Evolutionary conservation across 352 stramenopile species (phyloP), one percentile per base, ranked within the genome.

Genomic region (Plasmopara viticola): DNA sequence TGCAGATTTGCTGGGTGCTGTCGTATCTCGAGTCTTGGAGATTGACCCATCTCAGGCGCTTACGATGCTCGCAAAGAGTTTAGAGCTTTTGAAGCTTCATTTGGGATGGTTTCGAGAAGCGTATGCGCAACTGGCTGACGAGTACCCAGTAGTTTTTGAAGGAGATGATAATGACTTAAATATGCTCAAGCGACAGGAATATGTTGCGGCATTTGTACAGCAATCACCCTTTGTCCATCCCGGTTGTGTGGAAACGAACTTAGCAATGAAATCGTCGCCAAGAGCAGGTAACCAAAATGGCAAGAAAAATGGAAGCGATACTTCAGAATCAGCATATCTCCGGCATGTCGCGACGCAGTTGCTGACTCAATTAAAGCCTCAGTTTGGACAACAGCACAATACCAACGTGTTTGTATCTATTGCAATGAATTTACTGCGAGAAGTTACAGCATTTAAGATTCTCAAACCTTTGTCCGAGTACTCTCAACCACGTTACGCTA

Each of bases 21-120:
- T 86, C 28, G 58, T 70, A 4, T 76, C 73, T 9, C 74, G 77
- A 9, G 48, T 89, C 18, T 56, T 87, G 41, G 74, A 86, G 60
- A 77, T 89, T 53, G 78, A 91, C 44, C 76, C 74, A 44, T 74
- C 73, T 10, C 72, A 84, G 51, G 81, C 78, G 18, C 63, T 91
- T 31, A 78, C 68, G 35, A 71, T 88, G 51, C 61, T 66, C 8
- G 69, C 81, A 37, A 85, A 81, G 56, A 67, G 61, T 43, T 56
- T 87, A 4, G 78, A 91, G 56, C 53, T 91, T 9, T 50, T 88
- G 53, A 74, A 74, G 10, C 51, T 91, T 43, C 81, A 91, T 51
- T 58, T 91, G 31, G 77, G 73, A 6, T 91, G 81, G 81, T 91
- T 91, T 60, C 70, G 81, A 14, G 81, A 91, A 58, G 67, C 73